Conservation (phyloP, 2,329 filamentous ascomycete genomes). For the Trichoderma lentiforme region DNA sequence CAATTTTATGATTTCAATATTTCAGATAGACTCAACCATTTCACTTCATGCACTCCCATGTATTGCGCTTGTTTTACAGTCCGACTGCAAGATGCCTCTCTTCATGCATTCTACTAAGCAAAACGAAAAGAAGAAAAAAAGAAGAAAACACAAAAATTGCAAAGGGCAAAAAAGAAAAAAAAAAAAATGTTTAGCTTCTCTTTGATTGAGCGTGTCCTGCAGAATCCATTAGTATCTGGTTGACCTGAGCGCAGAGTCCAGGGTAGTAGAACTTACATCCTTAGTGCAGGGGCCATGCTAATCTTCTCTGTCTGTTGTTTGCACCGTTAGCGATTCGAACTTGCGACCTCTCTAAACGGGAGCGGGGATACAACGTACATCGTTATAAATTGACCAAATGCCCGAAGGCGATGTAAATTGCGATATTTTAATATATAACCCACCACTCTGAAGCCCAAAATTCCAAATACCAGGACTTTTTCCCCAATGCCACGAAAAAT, state of each 20-base stretch:
- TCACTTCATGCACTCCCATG: background rate
- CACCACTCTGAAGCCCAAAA: background rate
- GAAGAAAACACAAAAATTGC: background rate
- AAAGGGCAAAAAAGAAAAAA: background rate
- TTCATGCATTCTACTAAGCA: background rate
- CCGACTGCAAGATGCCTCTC: no score
- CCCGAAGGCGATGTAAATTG: slow-evolving; percentile 13
- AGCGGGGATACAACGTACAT: slow-evolving; percentile 4
- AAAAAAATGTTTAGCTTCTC: slow-evolving; percentile 55
- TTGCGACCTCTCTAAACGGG: background rate
- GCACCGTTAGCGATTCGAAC: slow-evolving; percentile 19
- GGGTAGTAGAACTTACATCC: slow-evolving; percentile 49
- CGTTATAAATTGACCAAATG: slow-evolving; percentile 23
- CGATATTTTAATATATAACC: background rate
- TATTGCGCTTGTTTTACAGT: no score
- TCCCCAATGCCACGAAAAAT: background rate
- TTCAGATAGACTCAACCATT: background rate
- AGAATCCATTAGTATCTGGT: background rate
- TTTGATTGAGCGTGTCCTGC: slow-evolving; percentile 75
- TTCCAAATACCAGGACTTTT: background rate
- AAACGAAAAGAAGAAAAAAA: background rate
- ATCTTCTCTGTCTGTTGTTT: slow-evolving; percentile 49
- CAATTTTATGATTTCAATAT: background rate
- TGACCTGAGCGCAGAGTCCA: background rate
- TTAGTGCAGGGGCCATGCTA: slow-evolving; percentile 86